These are phyloP conservation scores for Fusarium citri DNA, from an alignment of 2,329 filamentous ascomycete species.

Conservation along the genomic window DNA sequence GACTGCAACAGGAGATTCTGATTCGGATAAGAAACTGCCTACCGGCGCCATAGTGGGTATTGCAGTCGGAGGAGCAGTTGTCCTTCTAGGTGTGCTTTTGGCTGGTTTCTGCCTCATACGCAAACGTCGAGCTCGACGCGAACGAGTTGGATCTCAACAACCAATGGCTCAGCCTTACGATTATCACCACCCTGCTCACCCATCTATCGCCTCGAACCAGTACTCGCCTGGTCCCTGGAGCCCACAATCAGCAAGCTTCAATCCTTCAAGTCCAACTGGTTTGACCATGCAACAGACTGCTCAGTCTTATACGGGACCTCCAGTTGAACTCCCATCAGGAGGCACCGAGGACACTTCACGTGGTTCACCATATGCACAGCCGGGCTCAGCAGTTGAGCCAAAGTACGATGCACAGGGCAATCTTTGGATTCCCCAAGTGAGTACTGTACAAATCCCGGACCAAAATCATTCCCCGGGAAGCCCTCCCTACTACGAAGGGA, in stretches of 20 bases:
- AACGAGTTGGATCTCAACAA: conserved; percentile 38
- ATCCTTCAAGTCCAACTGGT: conserved; percentile 33
- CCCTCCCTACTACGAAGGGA: conserved; percentile 35
- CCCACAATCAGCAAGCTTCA: conserved; percentile 41
- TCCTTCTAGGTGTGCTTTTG: conserved; percentile 45
- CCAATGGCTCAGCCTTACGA: conserved; percentile 42
- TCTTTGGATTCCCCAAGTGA: conserved; percentile 51
- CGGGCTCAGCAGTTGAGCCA: conserved; percentile 32
- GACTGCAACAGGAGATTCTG: conserved; percentile 17
- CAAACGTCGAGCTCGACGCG: conserved; percentile 32
- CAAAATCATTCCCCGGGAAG: conserved; percentile 37
- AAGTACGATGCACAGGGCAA: conserved; percentile 50
- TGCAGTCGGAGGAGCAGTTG: conserved; percentile 53
- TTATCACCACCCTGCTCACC: conserved; percentile 42
- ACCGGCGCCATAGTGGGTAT: conserved; percentile 60
- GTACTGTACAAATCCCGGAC: conserved; percentile 46
- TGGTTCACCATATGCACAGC: conserved; percentile 31
- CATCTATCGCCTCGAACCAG: conserved; percentile 37
- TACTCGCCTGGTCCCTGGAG: conserved; percentile 44
- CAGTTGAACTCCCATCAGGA: conserved; percentile 46
- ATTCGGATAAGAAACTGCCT: conserved; percentile 42
- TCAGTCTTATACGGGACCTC: conserved; percentile 40
- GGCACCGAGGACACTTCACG: conserved; percentile 22
- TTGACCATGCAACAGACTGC: conserved; percentile 34
- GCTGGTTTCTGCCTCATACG: conserved; percentile 50